Percentiles rank a stretch among this genome's conserved stretches.
Evolutionary conservation across 2,329 filamentous ascomycete species (phyloP).

Genomic region (Verticillium dahliae): DNA sequence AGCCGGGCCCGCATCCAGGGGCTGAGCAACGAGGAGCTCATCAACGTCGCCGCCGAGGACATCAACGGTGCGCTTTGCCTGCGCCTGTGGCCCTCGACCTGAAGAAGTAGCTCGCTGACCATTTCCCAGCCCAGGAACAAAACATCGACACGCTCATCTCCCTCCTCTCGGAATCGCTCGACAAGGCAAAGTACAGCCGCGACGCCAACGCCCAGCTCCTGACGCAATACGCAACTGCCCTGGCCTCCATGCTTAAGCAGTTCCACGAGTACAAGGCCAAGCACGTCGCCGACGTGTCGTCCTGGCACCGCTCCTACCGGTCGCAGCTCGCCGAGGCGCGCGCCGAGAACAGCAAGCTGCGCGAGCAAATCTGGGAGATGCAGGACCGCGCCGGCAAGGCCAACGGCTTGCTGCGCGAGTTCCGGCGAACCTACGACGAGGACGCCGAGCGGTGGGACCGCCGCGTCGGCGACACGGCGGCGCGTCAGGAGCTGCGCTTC

Average conservation of each 20-base stretch:
- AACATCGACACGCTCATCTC: constrained; percentile 58
- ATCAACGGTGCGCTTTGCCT: constrained; percentile 39
- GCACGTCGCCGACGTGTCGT: constrained; percentile 53
- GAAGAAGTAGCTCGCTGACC: neutral
- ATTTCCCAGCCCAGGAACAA: constrained; percentile 42
- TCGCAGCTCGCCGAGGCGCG: constrained; percentile 59
- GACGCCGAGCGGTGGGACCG: constrained; percentile 47
- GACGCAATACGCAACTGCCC: constrained; percentile 49
- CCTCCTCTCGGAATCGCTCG: constrained; percentile 54
- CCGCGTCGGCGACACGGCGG: constrained; percentile 43
- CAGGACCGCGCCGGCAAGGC: constrained; percentile 52
- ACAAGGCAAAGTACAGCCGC: constrained; percentile 53
- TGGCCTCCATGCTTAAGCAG: constrained; percentile 53
- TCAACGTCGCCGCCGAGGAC: constrained; percentile 48
- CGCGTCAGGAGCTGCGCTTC: constrained; percentile 54
- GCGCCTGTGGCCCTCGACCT: neutral
- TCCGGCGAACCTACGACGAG: constrained; percentile 50
- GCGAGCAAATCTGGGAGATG: constrained; percentile 63
- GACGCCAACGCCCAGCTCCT: constrained; percentile 55
- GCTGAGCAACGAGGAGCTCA: constrained; percentile 51
- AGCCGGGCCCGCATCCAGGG: constrained; percentile 45
- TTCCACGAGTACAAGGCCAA: constrained; percentile 61
- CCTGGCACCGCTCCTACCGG: constrained; percentile 62
- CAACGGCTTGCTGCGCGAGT: constrained; percentile 50
- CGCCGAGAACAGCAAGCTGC: constrained; percentile 55